Percentiles rank a stretch among this genome's conserved stretches.
Evolutionary conservation across 2,329 filamentous ascomycete species (phyloP).

Genomic region (Ceratocystis lukuohia): DNA sequence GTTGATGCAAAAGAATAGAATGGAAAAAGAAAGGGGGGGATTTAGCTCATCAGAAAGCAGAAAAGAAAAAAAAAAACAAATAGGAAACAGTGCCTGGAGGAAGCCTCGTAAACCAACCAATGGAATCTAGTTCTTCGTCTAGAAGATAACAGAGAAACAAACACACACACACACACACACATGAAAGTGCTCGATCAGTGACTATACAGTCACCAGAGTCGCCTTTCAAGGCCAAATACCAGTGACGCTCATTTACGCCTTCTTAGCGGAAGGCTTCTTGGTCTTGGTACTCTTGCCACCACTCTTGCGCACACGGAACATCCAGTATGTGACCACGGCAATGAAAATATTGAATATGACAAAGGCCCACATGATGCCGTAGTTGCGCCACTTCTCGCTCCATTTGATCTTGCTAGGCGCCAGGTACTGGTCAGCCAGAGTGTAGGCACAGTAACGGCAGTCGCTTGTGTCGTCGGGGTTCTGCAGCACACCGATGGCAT

Average conservation of each 20-base stretch:
- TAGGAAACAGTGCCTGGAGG: neutral
- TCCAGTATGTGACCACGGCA: constrained; percentile 48
- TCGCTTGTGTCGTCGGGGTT: constrained; percentile 41
- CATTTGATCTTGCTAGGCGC: constrained; percentile 36
- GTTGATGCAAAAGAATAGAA: neutral
- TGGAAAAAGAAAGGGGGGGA: constrained; percentile 20
- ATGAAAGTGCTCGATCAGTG: neutral
- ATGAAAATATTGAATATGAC: constrained; percentile 48
- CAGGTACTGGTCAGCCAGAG: constrained; percentile 48
- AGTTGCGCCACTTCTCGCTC: constrained; percentile 52
- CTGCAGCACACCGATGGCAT: constrained; percentile 44
- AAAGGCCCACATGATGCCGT: constrained; percentile 55
- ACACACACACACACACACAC: neutral
- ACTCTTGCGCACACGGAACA: constrained; percentile 39
- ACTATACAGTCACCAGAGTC: too few species aligned
- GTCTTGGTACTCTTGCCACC: neutral
- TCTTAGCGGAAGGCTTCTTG: constrained; percentile 3
- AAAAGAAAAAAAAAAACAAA: neutral
- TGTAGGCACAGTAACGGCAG: constrained; percentile 56
- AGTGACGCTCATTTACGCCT: neutral
- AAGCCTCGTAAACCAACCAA: constrained; percentile 1
- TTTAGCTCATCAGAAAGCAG: neutral
- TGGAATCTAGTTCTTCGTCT: constrained; percentile 2
- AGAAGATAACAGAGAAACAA: neutral
- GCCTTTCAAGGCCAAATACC: too few species aligned